Base-by-base conservation (phyloP, 192 early-diverging fungal genomes). In the Endogone sp. region DNA sequence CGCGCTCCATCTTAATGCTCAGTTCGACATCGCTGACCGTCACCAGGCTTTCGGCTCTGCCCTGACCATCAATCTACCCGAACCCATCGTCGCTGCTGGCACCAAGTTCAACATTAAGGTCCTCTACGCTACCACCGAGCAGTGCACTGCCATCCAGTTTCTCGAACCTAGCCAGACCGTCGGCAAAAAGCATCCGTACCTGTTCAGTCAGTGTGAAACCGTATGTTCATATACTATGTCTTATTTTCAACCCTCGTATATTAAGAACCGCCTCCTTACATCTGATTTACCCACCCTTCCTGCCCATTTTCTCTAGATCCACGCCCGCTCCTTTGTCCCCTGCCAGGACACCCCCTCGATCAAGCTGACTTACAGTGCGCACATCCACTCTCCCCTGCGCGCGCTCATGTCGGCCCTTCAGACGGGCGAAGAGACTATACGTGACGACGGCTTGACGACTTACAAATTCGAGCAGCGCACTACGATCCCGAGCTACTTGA, bases 141-240 rank as follows among this genome's bases (percentile, higher is more conserved):
- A 92, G 67, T 91, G 93, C 75, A 90, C 93, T 30, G 98, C 98
- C 25, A 81, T 92, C 23, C 96, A 98, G 83, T 99, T 94, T 82
- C 82, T 99, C 70, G 65, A 67, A 30, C 74, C 74, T 56, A 92
- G 88, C 69, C 98, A 98, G 80, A 99, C 98, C 6, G 86, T 93
- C 29, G 98, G 98, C 55, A 94, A 94, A 79, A 82, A 88, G 67
- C 83, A 94, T 67, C 98, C 98, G 23, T 99, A 99, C 75, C 79
- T 99, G 56, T 99, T 99, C 76, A 94, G 94, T 49, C 97, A 99
- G 78, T 96, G 98, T 82, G 92, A 99, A 79, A 87, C 86, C 25
- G 79, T 81, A 78, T 74, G 71, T 60, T 32, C 31, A 1, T 9
- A n/a, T n/a, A n/a, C n/a, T 26, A 16, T 1, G 32, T 3, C 23